Base-by-base conservation (phyloP, 768 basidiomycete genomes). In the Suillus hirtellus region DNA sequence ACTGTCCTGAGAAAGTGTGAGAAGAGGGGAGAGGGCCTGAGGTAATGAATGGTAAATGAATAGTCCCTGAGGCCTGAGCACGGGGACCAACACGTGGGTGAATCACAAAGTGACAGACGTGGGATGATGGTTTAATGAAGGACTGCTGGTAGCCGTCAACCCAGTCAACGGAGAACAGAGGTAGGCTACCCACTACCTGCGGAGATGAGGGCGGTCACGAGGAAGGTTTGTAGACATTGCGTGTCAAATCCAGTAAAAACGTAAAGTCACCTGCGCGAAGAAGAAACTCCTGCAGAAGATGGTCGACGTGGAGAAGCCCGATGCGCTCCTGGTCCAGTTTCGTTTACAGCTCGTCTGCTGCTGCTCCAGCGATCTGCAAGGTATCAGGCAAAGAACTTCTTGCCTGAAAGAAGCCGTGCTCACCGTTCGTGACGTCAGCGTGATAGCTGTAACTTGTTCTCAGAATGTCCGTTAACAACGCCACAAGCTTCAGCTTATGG, bases 391-490 rank as follows among this genome's bases (percentile, higher is more conserved):
- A 37, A 76, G 79, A 49, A 49, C 4, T 49, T 49, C 47, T 49
- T 49, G 47, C 21, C 21, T 49, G 21, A 15, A 15, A 49, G 47
- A 96, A 96, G 0, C 92, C 92, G 44, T 86, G 88, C 43, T 81
- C 77, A 1, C 88, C 87, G 71, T 95, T 92, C 9, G 90, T 95
- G 49, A 95, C 89, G 69, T 99, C 97, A 52, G 99, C 94, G 27
- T 92, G 89, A 74, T 94, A 99, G 65, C 89, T 87, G 4, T n/a
- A 46, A 46, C 19, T 46, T 46, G 74, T 90, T 49, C 15, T 27
- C 49, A 17, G 24, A 27, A 50, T 50, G 88, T 73, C 95, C 90
- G 76, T 96, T 77, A 67, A 84, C 90, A 65, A 96, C 79, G 35
- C 86, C 88, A 67, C 93, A 95, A 0, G 61, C 46, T 47, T 21